Conservation (phyloP, 2,329 filamentous ascomycete genomes). For the Didymella glomerata region DNA sequence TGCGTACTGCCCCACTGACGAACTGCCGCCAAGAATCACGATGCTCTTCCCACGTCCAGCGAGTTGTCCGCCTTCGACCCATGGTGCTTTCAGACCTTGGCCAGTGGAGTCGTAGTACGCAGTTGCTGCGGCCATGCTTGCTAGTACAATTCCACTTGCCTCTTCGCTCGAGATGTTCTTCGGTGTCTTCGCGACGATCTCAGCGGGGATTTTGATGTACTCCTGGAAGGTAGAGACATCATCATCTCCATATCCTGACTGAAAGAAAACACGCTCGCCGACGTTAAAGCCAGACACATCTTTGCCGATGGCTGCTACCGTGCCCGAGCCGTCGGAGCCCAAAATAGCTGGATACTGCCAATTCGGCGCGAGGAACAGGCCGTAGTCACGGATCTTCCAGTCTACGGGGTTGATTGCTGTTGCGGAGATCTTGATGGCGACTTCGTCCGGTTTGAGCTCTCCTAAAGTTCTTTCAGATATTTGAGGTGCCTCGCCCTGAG, state of each 20-base stretch:
- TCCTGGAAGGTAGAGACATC: conserved; percentile 42
- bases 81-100: conserved; percentile 15
- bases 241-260: conserved; percentile 28
- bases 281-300: conserved; percentile 39
- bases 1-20: conserved; percentile 46
- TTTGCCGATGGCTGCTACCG: conserved; percentile 55
- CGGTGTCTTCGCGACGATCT: conserved; percentile 39
- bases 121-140: conserved; percentile 13
- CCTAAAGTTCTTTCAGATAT: conserved; percentile 52
- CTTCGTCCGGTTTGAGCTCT: conserved; percentile 56
- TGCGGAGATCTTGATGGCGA: conserved; percentile 60
- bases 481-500: conserved; percentile 10
- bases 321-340: conserved; percentile 56
- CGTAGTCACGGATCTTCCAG: conserved; percentile 52
- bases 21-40: conserved; percentile 51
- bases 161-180: conserved; percentile 26
- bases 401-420: conserved; percentile 62
- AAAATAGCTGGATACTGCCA: conserved; percentile 53
- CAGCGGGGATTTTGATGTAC: conserved; percentile 26
- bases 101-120: conserved; percentile 22
- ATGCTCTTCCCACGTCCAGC: conserved; percentile 36
- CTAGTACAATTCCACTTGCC: conserved; percentile 16
- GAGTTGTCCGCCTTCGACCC: conserved; percentile 24
- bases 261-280: conserved; percentile 46
- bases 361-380: conserved; percentile 50